Conservation (phyloP, 768 basidiomycete species). For the Suillus weaverae region DNA sequence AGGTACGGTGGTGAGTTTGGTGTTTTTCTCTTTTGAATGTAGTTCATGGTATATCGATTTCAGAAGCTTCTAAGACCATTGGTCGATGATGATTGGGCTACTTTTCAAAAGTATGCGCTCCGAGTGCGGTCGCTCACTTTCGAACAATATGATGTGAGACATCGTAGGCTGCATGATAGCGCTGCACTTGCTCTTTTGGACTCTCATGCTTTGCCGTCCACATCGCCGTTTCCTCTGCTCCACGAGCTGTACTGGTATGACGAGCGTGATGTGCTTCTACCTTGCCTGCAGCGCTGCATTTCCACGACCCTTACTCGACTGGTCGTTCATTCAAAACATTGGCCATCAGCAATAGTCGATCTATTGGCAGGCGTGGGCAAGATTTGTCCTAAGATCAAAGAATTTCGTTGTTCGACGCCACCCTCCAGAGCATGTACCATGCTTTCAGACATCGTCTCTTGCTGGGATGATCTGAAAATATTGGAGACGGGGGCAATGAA, state of each 20-base stretch:
- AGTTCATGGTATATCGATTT: neutral
- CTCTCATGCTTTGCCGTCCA: neutral
- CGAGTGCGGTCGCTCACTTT: neutral
- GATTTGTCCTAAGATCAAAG: neutral
- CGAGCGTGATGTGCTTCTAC: neutral
- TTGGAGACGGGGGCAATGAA: neutral
- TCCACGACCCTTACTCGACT: neutral
- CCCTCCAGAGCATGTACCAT: neutral
- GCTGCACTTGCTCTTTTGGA: neutral
- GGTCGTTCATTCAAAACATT: neutral
- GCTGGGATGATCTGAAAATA: neutral
- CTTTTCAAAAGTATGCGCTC: neutral
- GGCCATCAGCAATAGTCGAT: neutral
- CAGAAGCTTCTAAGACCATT: neutral
- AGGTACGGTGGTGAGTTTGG: neutral
- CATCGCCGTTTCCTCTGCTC: neutral
- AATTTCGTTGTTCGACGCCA: neutral
- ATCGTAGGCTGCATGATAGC: neutral
- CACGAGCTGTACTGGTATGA: neutral
- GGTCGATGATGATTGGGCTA: neutral
- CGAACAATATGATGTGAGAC: too few species aligned
- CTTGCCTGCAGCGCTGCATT: neutral
- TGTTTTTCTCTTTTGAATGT: neutral
- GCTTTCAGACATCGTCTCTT: neutral
- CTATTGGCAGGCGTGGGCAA: neutral